phyloP scores from a whole-genome alignment of 352 stramenopile species.

The Phytophthora palmivora region DNA sequence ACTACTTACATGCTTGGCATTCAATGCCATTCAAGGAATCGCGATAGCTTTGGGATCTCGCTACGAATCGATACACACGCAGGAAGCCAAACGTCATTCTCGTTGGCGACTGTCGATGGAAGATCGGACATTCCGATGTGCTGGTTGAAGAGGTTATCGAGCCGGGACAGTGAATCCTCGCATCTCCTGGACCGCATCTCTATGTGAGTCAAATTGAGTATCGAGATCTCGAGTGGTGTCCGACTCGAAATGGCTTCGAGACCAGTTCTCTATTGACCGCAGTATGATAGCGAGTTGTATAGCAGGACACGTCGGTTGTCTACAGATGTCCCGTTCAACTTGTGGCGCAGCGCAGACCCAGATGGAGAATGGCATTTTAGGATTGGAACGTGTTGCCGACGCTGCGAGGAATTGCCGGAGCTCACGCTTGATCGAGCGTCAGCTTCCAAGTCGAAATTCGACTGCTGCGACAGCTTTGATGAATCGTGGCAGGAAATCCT shows the following conservation, averaged over 20 bases:
- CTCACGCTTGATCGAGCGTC: background rate
- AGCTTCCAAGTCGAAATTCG: no score
- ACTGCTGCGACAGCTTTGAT: slow-evolving; percentile 22
- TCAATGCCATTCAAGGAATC: no score
- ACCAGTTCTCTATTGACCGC: no score
- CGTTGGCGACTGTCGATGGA: slow-evolving; percentile 20
- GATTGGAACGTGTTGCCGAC: slow-evolving; percentile 26
- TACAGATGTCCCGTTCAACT: slow-evolving; percentile 27
- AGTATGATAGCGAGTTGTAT: slow-evolving; percentile 1
- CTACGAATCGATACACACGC: slow-evolving; percentile 8
- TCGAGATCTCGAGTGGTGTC: background rate
- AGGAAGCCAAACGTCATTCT: slow-evolving; percentile 5
- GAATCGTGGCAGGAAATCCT: slow-evolving; percentile 19
- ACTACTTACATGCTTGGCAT: no score
- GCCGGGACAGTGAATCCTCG: background rate
- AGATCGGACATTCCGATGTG: slow-evolving; percentile 26
- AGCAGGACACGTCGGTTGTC: slow-evolving; percentile 30
- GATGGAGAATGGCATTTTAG: slow-evolving; percentile 25
- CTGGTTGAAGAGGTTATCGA: slow-evolving; percentile 15
- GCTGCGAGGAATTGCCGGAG: slow-evolving; percentile 4
- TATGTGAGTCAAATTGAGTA: background rate
- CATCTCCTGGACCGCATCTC: slow-evolving; percentile 2
- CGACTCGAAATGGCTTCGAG: background rate
- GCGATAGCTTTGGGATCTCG: no score
- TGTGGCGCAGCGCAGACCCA: slow-evolving; percentile 12